Percentiles rank a stretch among this genome's conserved stretches.
phyloP scores from a whole-genome alignment of 306 rosid species.

The Mimosa bimucronata region DNA sequence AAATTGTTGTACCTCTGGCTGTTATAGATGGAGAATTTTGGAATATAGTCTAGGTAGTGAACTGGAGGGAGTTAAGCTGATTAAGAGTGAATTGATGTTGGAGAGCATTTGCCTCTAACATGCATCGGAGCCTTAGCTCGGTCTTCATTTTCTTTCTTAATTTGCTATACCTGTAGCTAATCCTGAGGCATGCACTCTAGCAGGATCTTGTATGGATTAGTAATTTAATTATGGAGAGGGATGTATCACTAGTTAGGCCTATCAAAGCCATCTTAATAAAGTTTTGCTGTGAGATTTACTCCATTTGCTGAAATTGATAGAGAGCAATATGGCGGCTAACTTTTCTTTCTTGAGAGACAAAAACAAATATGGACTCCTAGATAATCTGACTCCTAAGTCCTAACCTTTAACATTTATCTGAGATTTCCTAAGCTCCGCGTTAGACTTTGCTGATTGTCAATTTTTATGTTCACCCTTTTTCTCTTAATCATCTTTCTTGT shows the following conservation, averaged over 20 bases:
- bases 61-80: background rate
- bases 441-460: background rate
- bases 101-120: background rate
- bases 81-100: background rate
- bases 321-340: background rate
- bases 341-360: background rate
- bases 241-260: background rate
- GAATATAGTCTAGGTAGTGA: background rate
- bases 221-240: background rate
- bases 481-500: background rate
- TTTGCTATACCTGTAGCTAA: background rate
- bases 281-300: background rate
- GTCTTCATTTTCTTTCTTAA: background rate
- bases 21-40: background rate
- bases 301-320: background rate
- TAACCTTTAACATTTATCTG: background rate
- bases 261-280: background rate
- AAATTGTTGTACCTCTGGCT: background rate
- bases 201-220: background rate
- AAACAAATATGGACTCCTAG: background rate
- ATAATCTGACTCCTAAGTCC: background rate
- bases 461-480: background rate
- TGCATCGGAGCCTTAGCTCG: background rate
- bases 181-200: background rate
- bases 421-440: background rate